phyloP scores from a whole-genome alignment of 192 early-diverging fungal species.

The Coemansia sp. region DNA sequence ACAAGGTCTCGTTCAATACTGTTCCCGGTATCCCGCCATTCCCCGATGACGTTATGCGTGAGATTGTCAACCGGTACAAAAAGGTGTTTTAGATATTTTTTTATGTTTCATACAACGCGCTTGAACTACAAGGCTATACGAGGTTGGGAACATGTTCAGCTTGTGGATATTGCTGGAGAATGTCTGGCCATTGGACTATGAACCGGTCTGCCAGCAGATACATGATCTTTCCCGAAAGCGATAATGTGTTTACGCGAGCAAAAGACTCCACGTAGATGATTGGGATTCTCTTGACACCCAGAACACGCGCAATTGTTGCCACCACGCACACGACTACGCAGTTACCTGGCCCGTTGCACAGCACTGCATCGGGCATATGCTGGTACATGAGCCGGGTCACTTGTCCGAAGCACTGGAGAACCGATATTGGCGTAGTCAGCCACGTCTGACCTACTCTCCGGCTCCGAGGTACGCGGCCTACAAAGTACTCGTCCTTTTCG shows the following conservation, averaged over 20 bases:
- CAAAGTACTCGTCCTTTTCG: conserved; percentile 32
- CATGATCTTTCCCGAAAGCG: conserved; percentile 83
- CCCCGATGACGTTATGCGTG: conserved; percentile 49
- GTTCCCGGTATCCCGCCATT: conserved; percentile 45
- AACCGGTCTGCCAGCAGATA: conserved; percentile 83
- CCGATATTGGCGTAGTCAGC: conserved; percentile 61
- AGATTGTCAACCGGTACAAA: conserved; percentile 50
- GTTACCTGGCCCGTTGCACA: conserved; percentile 92
- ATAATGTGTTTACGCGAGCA: conserved; percentile 84
- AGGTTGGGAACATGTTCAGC: conserved; percentile 67
- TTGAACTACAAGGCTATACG: conserved; percentile 50
- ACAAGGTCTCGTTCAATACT: conserved; percentile 39
- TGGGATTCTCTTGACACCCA: conserved; percentile 60
- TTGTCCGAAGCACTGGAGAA: conserved; percentile 26
- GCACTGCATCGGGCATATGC: conserved; percentile 63
- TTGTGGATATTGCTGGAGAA: conserved; percentile 59
- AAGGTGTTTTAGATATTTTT: conserved; percentile 32
- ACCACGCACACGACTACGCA: conserved; percentile 74
- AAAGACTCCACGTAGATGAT: conserved; percentile 90
- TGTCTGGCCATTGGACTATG: conserved; percentile 87
- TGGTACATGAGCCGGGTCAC: conserved; percentile 41
- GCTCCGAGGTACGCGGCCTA: conserved; percentile 69
- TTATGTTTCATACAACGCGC: conserved; percentile 7
- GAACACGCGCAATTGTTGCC: conserved; percentile 62
- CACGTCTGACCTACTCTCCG: conserved; percentile 75